These are phyloP conservation scores for Trifolium pratense DNA, from an alignment of 306 rosid genomes.

Conservation along the genomic window DNA sequence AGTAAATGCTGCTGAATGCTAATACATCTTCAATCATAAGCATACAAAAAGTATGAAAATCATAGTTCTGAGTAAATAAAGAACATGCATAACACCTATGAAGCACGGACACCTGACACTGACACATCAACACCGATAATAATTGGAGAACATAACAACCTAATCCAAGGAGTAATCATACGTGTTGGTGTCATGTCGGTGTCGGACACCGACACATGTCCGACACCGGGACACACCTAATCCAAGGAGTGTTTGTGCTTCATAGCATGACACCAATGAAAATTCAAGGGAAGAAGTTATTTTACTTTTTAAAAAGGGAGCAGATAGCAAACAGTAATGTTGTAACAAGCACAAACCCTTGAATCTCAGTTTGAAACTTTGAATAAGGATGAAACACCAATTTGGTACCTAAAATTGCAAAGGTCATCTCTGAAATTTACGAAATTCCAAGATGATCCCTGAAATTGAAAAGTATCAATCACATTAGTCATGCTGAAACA, in stretches of 20 bases:
- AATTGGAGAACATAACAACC: too few relatives aligned
- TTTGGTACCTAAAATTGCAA: neutral
- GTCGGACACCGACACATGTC: too few relatives aligned
- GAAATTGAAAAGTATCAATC: neutral
- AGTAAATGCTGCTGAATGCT: constrained; percentile 10
- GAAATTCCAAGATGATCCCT: neutral
- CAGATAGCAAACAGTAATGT: neutral
- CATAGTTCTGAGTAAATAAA: neutral
- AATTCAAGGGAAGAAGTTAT: neutral
- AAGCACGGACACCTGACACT: too few relatives aligned
- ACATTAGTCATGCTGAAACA: neutral
- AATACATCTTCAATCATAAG: neutral
- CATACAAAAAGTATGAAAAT: neutral
- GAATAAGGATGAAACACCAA: neutral
- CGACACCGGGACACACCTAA: too few relatives aligned
- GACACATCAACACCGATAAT: too few relatives aligned
- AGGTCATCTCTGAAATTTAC: neutral
- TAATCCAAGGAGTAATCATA: too few relatives aligned
- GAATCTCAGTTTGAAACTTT: neutral
- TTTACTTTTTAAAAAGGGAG: neutral
- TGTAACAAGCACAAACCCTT: neutral
- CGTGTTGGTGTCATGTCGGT: too few relatives aligned
- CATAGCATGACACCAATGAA: too few relatives aligned
- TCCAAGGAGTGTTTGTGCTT: too few relatives aligned
- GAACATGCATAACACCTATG: too few relatives aligned